Percentiles rank a stretch among this genome's conserved stretches.
Evolutionary conservation across 2,329 filamentous ascomycete genomes (phyloP).

Genomic region (Fusarium musae): DNA sequence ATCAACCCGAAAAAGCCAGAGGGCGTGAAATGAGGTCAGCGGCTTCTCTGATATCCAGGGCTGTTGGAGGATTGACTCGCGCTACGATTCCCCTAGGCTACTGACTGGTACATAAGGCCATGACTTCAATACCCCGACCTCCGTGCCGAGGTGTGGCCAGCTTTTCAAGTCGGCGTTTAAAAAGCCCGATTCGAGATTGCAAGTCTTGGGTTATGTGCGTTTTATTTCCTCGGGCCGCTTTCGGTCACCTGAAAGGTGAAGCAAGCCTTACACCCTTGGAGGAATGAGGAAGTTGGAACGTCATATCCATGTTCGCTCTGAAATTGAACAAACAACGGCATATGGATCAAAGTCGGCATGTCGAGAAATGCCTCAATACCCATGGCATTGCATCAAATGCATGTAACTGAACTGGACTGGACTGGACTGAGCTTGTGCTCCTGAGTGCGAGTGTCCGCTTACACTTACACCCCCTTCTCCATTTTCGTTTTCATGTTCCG

Average conservation of each 20-base stretch:
- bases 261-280: not conserved
- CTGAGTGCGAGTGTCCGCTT: not conserved
- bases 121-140: constrained; percentile 23
- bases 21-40: constrained; percentile 20
- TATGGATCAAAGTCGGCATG: constrained; percentile 24
- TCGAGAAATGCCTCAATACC: constrained; percentile 39
- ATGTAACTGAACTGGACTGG: not conserved
- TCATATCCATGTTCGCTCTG: constrained; percentile 9
- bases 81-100: not conserved
- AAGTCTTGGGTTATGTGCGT: constrained; percentile 2
- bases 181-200: not conserved
- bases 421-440: not conserved
- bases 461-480: not conserved
- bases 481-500: constrained; percentile 9
- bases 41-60: constrained; percentile 1
- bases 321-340: constrained; percentile 13
- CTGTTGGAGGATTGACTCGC: constrained; percentile 6
- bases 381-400: not conserved
- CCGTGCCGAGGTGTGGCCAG: constrained; percentile 32
- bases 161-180: constrained; percentile 26
- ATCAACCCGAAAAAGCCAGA: not conserved
- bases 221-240: constrained; percentile 2
- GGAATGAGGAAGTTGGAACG: not conserved
- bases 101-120: too few relatives aligned
- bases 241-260: not conserved